phyloP scores from a whole-genome alignment of 257 asterid species.

The Prunella vulgaris region DNA sequence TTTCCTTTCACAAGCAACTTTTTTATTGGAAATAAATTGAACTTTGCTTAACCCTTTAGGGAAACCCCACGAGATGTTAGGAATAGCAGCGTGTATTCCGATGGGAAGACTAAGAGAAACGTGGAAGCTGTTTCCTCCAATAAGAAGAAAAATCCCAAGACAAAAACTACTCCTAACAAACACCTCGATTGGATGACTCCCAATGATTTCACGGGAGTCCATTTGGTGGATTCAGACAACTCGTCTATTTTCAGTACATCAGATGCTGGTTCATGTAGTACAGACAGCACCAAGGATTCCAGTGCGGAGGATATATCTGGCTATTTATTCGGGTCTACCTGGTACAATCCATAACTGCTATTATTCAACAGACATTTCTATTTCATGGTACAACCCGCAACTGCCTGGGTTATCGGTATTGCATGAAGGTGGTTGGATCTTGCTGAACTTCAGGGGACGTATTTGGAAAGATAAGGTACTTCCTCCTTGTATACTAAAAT shows the following conservation, averaged over 20 bases:
- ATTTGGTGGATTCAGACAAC: slow-evolving; percentile 38
- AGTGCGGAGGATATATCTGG: slow-evolving; percentile 53
- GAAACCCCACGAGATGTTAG: slow-evolving; percentile 26
- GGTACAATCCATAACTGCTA: slow-evolving; percentile 25
- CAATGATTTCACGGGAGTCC: slow-evolving; percentile 24
- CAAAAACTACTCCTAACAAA: slow-evolving; percentile 27
- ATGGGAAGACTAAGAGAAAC: slow-evolving; percentile 30
- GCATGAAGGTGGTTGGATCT: slow-evolving; percentile 3
- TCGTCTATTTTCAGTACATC: slow-evolving; percentile 56
- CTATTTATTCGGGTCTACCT: slow-evolving; percentile 45
- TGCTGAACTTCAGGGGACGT: slow-evolving; percentile 9
- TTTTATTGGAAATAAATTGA: background rate
- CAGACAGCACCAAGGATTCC: slow-evolving; percentile 59
- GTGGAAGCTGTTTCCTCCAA: slow-evolving; percentile 37
- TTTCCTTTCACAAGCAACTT: background rate
- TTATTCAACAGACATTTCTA: background rate
- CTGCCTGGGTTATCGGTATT: background rate
- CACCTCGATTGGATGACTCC: slow-evolving; percentile 27
- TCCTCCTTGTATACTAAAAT: slow-evolving; percentile 35
- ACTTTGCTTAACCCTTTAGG: slow-evolving; percentile 21
- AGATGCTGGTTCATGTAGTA: slow-evolving; percentile 53
- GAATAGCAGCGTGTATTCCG: slow-evolving; percentile 19
- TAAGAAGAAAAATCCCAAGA: slow-evolving; percentile 34
- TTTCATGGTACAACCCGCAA: slow-evolving; percentile 26
- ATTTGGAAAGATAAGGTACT: slow-evolving; percentile 20